Conservation (phyloP, 1,284 basidiomycete species). For the Stygiomarasmius scandens region DNA sequence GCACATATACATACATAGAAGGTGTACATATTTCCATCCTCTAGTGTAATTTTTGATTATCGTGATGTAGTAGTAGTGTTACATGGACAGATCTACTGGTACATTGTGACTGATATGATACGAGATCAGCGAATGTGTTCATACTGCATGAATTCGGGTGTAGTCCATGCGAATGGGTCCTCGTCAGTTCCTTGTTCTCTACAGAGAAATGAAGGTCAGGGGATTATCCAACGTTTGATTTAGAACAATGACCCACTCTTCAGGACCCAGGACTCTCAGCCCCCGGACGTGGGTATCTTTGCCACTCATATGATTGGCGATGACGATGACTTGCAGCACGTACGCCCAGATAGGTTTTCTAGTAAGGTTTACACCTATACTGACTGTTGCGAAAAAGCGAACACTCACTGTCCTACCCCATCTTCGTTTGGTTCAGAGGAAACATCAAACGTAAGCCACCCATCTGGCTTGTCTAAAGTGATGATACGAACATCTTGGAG, state of each 20-base stretch:
- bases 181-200: conserved; percentile 54
- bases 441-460: conserved; percentile 93
- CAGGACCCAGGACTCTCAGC: conserved; percentile 82
- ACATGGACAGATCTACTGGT: background rate
- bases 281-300: conserved; percentile 98
- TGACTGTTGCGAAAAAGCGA: conserved; percentile 6
- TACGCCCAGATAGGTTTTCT: conserved; percentile 90
- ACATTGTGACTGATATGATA: background rate
- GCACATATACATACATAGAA: background rate
- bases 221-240: background rate
- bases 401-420: conserved; percentile 67
- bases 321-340: conserved; percentile 87
- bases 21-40: conserved; percentile 3
- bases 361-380: conserved; percentile 7
- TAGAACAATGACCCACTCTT: conserved; percentile 58
- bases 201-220: conserved; percentile 3
- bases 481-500: conserved; percentile 89
- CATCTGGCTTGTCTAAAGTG: conserved; percentile 87
- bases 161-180: conserved; percentile 71
- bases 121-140: conserved; percentile 69
- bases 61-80: background rate
- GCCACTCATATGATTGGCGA: conserved; percentile 96
- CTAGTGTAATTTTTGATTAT: background rate
- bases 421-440: conserved; percentile 80
- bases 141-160: conserved; percentile 71